These are phyloP conservation scores for Kodamaea derodonti DNA, from an alignment of 1,139 yeast species.

Conservation along the genomic window DNA sequence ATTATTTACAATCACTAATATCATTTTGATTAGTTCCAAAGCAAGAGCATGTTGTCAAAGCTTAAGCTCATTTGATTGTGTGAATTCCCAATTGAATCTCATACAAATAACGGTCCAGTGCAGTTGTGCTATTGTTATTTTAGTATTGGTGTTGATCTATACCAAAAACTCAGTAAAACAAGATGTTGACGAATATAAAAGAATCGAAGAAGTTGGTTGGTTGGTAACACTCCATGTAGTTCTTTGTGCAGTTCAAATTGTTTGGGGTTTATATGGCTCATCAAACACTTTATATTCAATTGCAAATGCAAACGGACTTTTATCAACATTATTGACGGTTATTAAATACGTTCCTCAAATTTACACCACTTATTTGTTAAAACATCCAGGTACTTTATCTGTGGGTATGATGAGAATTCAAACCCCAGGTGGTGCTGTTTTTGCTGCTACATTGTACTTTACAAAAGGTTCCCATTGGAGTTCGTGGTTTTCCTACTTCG, in stretches of 20 bases:
- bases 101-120: conserved; percentile 70
- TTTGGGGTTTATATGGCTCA: conserved; percentile 24
- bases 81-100: conserved; percentile 65
- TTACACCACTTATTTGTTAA: conserved; percentile 60
- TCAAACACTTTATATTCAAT: conserved; percentile 24
- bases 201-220: conserved; percentile 40
- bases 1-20: conserved; percentile 64
- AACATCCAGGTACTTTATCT: conserved; percentile 79
- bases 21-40: conserved; percentile 54
- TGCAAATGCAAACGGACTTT: conserved; percentile 61
- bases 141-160: conserved; percentile 48
- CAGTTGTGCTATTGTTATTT: conserved; percentile 57
- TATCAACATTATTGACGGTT: conserved; percentile 60
- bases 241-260: conserved; percentile 31
- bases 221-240: conserved; percentile 34
- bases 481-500: conserved; percentile 76
- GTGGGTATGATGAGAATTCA: conserved; percentile 82
- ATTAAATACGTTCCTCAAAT: conserved; percentile 82
- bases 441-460: conserved; percentile 66
- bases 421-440: conserved; percentile 84
- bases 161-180: conserved; percentile 47
- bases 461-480: conserved; percentile 85
- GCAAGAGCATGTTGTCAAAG: conserved; percentile 55
- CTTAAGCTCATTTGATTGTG: conserved; percentile 54
- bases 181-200: conserved; percentile 40